A percentile compares a stretch with the other conserved stretches of the same genome.
phyloP scores from a whole-genome alignment of 345 rosid species.

The Hevea brasiliensis region DNA sequence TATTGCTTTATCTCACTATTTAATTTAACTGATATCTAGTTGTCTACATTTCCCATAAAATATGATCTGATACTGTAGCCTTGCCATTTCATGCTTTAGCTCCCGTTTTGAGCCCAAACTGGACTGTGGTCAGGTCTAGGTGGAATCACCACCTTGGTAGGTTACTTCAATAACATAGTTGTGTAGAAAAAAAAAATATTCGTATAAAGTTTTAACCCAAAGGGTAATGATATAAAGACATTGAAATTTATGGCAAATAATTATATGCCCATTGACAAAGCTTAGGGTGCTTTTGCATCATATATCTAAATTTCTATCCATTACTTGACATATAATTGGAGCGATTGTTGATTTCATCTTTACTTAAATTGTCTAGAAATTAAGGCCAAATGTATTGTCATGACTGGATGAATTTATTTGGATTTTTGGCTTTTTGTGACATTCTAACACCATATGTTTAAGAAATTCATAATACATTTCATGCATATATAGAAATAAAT shows the following conservation, averaged over 20 bases:
- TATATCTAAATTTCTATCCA: too few relatives aligned
- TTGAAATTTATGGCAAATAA: too few relatives aligned
- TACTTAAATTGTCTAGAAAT: neutral
- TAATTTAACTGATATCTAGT: neutral
- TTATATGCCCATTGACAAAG: too few relatives aligned
- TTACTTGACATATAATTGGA: too few relatives aligned
- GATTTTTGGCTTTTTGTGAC: neutral
- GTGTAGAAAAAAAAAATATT: too few relatives aligned
- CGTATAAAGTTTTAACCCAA: too few relatives aligned
- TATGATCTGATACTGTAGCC: neutral
- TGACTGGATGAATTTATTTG: neutral
- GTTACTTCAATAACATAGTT: too few relatives aligned
- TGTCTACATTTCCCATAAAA: neutral
- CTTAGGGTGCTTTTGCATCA: too few relatives aligned
- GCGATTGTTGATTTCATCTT: neutral
- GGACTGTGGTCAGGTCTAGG: too few relatives aligned
- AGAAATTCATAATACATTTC: neutral
- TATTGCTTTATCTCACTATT: neutral
- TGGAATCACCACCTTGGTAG: too few relatives aligned
- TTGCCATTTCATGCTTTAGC: neutral
- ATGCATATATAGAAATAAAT: neutral
- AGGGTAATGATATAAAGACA: too few relatives aligned
- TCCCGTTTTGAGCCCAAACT: too few relatives aligned
- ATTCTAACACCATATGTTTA: neutral
- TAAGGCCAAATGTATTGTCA: neutral